Base-by-base conservation (phyloP, 2,329 filamentous ascomycete genomes). In the Pestalotiopsis sp. region DNA sequence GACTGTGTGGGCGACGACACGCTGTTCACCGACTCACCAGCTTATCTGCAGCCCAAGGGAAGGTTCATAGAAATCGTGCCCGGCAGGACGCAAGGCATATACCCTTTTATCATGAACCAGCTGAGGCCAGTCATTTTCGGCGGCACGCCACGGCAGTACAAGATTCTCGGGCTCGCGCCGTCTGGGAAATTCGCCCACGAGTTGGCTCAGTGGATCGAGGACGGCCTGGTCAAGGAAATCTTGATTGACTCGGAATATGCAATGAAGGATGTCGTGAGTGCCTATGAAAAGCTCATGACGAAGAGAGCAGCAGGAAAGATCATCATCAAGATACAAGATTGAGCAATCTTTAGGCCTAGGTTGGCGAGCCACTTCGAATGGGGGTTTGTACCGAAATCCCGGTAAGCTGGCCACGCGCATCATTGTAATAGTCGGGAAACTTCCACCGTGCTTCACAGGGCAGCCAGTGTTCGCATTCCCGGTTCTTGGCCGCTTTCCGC, bases 241-340 rank as follows among this genome's bases (percentile, higher is more conserved):
- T 69, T 72, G 4, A 72, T 79, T 12, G 79, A 81, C 64, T 75
- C 75, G 1, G 77, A 77, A 64, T 80, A 72, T 31, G 49, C 65
- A 3, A 73, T 80, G 70, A 73, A 74, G n/a, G 73, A 79, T 13
- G 75, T 68, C 1, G 65, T 74, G 12, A n/a, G 76, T 73, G 79
- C 77, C 0, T 79, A 75, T 52, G 77, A 79, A 66, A 76, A 73
- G 65, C 71, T 79, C 20, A 74, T 71, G 12, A 79, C 73, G 2
- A 77, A 76, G 62, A 72, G 74, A 23, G 74, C 79, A 1, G 76
- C 71, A 41, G 79, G 78, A 4, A 80, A 80, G 73, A 75, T 80
- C 13, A 64, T 80, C 17, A 70, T 80, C 52, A 72, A 71, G 52
- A 70, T 80, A 6, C 36, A 66, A 39, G 62, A 67, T 14, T 69